These are phyloP conservation scores for Hsuehochloa calcarea DNA, from an alignment of 176 grass and related monocot genomes.

Conservation along the genomic window DNA sequence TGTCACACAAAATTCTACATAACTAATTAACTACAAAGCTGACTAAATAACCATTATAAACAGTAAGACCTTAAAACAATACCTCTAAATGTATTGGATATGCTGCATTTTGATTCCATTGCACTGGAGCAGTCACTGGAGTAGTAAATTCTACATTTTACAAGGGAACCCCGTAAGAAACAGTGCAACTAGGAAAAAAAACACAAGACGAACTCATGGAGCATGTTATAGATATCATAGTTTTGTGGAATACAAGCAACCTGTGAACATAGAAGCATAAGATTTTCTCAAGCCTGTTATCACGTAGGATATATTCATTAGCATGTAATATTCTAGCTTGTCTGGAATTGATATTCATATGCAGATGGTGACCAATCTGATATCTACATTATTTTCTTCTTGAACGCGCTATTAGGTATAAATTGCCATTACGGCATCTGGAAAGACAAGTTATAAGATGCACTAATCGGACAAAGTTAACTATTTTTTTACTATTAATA, in stretches of 20 bases:
- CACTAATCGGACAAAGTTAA: not conserved
- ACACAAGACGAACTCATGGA: not conserved
- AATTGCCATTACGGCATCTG: not conserved
- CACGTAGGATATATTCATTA: constrained; percentile 6
- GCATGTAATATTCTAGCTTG: constrained; percentile 5
- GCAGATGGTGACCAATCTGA: constrained; percentile 13
- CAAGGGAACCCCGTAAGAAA: constrained; percentile 30
- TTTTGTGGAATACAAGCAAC: not conserved
- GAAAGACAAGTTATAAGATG: not conserved
- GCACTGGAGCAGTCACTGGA: constrained; percentile 52
- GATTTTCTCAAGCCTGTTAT: not conserved
- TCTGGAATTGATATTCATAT: not conserved
- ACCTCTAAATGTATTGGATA: constrained; percentile 84
- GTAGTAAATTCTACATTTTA: constrained; percentile 51
- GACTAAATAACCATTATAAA: not conserved
- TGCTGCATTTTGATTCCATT: constrained; percentile 57
- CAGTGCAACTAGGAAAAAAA: not conserved
- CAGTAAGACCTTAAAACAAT: constrained; percentile 17
- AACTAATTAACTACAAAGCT: constrained; percentile 4
- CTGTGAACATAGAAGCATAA: not conserved
- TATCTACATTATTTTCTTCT: not conserved
- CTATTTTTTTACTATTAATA: not conserved
- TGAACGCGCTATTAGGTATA: not conserved
- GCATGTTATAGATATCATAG: constrained; percentile 11
- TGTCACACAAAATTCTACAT: constrained; percentile 37